Evolutionary conservation across 2,329 filamentous ascomycete genomes (phyloP).

Genomic region (Cordyceps farinosa): DNA sequence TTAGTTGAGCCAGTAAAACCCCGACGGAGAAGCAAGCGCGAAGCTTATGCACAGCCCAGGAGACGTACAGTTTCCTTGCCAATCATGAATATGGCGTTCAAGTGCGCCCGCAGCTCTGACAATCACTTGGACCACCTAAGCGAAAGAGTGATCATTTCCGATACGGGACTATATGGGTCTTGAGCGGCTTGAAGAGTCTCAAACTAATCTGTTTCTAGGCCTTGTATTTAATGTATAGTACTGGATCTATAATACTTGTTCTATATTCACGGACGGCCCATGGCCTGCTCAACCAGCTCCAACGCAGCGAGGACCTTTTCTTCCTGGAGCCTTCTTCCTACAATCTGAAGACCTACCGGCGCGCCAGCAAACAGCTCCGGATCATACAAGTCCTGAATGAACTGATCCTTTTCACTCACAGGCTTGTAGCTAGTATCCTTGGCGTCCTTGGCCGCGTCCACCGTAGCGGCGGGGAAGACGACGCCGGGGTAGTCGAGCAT

Average conservation of each 20-base stretch:
- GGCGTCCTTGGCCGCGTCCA: slow-evolving; percentile 26
- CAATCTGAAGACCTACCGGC: slow-evolving; percentile 28
- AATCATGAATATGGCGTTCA: too few relatives aligned
- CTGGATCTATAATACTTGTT: not conserved
- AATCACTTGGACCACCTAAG: too few relatives aligned
- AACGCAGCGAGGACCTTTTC: slow-evolving; percentile 30
- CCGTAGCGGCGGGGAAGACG: slow-evolving; percentile 53
- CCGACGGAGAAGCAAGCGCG: too few relatives aligned
- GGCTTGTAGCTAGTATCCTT: slow-evolving; percentile 26
- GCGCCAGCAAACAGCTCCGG: slow-evolving; percentile 26
- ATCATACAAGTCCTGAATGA: slow-evolving; percentile 28
- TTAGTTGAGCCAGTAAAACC: too few relatives aligned
- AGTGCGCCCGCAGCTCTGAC: too few relatives aligned
- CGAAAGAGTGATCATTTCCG: too few relatives aligned
- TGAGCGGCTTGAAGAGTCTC: too few relatives aligned
- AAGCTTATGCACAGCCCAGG: too few relatives aligned
- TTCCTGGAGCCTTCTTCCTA: slow-evolving; percentile 29
- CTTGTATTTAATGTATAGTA: not conserved
- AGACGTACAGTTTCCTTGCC: too few relatives aligned
- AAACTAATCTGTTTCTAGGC: too few relatives aligned
- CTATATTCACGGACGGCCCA: slow-evolving; percentile 19
- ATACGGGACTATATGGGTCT: too few relatives aligned
- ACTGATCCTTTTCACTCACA: slow-evolving; percentile 28
- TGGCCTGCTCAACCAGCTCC: slow-evolving; percentile 25
- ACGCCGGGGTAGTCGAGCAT: slow-evolving; percentile 62